Percentiles rank a stretch among this genome's conserved stretches.
Conservation (phyloP, 257 asterid genomes). For the Salvia rosmarinus region DNA sequence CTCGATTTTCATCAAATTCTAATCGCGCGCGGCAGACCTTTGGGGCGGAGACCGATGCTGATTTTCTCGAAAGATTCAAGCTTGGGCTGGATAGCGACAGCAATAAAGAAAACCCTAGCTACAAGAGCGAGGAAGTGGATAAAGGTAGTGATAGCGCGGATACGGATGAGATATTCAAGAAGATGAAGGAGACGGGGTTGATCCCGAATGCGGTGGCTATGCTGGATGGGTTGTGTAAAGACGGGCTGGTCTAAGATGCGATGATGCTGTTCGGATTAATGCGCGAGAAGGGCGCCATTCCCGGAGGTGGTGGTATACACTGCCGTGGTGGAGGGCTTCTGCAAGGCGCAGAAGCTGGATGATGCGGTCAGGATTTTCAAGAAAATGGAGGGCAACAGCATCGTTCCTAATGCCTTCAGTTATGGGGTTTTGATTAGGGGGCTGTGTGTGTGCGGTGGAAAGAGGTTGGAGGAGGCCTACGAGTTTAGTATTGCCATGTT, state of each 20-base stretch:
- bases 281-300: conserved; percentile 87
- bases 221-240: conserved; percentile 93
- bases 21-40: conserved; percentile 34
- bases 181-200: conserved; percentile 87
- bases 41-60: conserved; percentile 47
- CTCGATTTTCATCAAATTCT: conserved; percentile 33
- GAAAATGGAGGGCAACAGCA: conserved; percentile 72
- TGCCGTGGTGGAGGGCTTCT: conserved; percentile 85
- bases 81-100: conserved; percentile 55
- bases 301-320: conserved; percentile 86
- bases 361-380: conserved; percentile 70
- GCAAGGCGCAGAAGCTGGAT: conserved; percentile 78
- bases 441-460: conserved; percentile 57
- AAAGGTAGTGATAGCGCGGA: conserved; percentile 33
- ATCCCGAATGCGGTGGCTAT: conserved; percentile 92
- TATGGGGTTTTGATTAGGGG: conserved; percentile 65
- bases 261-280: conserved; percentile 77
- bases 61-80: conserved; percentile 75
- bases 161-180: conserved; percentile 82
- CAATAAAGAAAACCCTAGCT: conserved; percentile 24
- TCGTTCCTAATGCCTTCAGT: conserved; percentile 66
- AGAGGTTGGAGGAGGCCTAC: conserved; percentile 64
- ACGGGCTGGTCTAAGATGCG: conserved; percentile 85
- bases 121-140: conserved; percentile 27
- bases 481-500: conserved; percentile 62